phyloP scores from a whole-genome alignment of 768 basidiomycete species.

The Rhodosporidiobolus odoratus region DNA sequence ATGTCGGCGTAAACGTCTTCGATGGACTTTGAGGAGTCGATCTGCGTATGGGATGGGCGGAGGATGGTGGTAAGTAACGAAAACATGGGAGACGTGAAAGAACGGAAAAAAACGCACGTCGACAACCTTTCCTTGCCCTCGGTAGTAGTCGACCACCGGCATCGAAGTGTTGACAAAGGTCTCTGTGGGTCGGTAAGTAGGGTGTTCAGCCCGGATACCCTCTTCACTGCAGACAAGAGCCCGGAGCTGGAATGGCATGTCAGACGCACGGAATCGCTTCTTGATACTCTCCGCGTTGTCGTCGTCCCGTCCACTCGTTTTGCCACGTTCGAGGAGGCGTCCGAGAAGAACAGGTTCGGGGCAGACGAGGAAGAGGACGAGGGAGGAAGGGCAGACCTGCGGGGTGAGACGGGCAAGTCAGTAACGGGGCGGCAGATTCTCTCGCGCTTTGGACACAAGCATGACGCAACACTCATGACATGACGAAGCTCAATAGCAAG shows the following conservation, averaged over 20 bases:
- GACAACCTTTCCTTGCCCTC: conserved; percentile 62
- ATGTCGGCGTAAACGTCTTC: conserved; percentile 67
- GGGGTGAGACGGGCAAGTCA: neutral
- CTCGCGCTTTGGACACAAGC: neutral
- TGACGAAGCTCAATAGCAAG: neutral
- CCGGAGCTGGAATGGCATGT: no score
- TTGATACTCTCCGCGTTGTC: conserved; percentile 90
- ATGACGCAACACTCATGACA: neutral
- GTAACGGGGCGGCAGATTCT: neutral
- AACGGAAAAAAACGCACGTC: conserved; percentile 55
- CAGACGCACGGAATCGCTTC: conserved; percentile 81
- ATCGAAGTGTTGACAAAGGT: conserved; percentile 82
- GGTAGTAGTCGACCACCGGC: conserved; percentile 87
- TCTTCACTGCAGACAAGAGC: no score
- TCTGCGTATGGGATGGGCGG: conserved; percentile 34
- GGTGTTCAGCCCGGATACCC: no score
- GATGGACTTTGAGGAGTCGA: conserved; percentile 53
- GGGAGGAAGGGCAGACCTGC: conserved; percentile 65
- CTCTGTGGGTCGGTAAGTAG: conserved; percentile 46
- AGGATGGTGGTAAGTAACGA: neutral
- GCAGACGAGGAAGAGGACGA: conserved; percentile 80
- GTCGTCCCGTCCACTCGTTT: conserved; percentile 92
- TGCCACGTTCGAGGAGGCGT: conserved; percentile 78
- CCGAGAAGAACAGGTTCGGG: conserved; percentile 79
- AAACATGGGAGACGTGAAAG: neutral